Evolutionary conservation across 2,329 filamentous ascomycete species (phyloP), one percentile per base, ranked within the genome.

Genomic region (Fusarium brachygibbosum): DNA sequence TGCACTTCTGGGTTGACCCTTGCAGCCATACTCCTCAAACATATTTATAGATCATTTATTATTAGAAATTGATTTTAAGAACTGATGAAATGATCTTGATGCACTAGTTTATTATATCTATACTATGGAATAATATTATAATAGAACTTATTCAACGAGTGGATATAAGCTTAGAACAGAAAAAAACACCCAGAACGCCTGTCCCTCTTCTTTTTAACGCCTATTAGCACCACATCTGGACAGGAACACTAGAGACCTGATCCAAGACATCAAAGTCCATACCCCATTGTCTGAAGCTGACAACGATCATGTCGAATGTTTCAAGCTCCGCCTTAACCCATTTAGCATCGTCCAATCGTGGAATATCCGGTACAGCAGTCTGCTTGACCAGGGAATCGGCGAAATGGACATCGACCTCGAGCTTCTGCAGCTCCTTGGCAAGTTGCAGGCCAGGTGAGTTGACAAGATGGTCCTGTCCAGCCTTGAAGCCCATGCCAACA

Each of bases 401-500:
- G 11, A 70, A 74, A 4, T 34, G 35, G 3, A 72, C 69, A 2
- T 73, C 64, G 6, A 74, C 23, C 1, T 60, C 42, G 2, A 68
- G 71, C 41, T 42, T 63, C 37, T 58, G 28, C 1, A 73, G 57
- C 28, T 71, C 58, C n/a, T 28, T 50, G 0, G 66, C 71, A 2
- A 73, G 57, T 5, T 67, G 54, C 0, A 73, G 56, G 2, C 63
- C 71, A 4, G 71, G 69, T 0, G 71, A 73, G 54, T 73, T 72
- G 41, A 69, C 63, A 1, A 74, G 57, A 9, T 74, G 69, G 13
- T 60, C 66, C 19, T 73, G 71, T n/a, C 71, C 69, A 2, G 71
- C 63, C 60, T 73, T 72, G 58, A 73, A 72, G 4, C 69, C 69
- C 44, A 73, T 58, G 0, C 69, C 69, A 0, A 74, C 69, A 9